Conservation (phyloP, 202 grass and related monocot species). For the Bolboschoenoplectus hybrid region DNA sequence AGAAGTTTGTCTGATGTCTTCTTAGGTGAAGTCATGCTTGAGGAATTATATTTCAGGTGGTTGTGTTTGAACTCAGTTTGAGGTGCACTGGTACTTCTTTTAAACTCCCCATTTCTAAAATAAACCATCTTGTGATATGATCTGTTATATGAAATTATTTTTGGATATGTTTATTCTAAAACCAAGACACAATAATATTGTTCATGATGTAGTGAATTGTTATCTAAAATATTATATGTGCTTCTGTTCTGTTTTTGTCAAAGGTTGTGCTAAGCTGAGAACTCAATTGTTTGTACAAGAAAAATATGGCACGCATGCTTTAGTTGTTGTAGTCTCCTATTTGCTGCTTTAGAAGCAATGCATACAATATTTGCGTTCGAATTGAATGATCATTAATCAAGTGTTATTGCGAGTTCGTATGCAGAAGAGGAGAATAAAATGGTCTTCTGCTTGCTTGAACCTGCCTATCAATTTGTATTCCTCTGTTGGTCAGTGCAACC, state of each 20-base stretch:
- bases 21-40: neutral
- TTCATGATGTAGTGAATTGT: neutral
- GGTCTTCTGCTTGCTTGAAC: neutral
- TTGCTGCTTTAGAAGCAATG: neutral
- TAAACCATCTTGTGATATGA: neutral
- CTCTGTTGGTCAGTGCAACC: neutral
- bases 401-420: neutral
- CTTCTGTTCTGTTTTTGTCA: neutral
- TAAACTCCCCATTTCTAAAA: constrained; percentile 8
- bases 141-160: neutral
- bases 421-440: neutral
- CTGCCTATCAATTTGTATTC: neutral
- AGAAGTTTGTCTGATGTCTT: neutral
- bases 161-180: constrained; percentile 11
- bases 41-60: neutral
- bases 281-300: neutral
- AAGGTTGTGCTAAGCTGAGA: neutral
- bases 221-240: neutral
- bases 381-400: neutral
- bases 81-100: neutral
- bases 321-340: neutral
- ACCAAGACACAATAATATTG: neutral
- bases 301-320: neutral
- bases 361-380: neutral
- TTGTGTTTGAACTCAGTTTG: constrained; percentile 11